These are phyloP conservation scores for Globisporangium cederbergense DNA, from an alignment of 352 stramenopile species.

Conservation along the genomic window DNA sequence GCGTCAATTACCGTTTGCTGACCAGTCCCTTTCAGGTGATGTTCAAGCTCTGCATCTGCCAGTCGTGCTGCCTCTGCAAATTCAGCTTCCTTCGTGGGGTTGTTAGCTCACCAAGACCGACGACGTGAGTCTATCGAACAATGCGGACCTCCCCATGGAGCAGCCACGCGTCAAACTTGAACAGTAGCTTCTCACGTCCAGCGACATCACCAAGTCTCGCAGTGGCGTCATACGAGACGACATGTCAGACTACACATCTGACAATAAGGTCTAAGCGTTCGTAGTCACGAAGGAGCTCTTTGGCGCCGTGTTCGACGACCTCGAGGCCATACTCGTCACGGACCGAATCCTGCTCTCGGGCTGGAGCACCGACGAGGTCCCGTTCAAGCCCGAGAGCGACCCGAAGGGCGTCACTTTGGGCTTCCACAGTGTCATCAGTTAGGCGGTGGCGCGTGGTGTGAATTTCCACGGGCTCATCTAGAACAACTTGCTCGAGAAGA, in stretches of 20 bases:
- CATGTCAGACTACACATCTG: conserved; percentile 35
- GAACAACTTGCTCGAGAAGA: conserved; percentile 54
- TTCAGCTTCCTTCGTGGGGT: conserved; percentile 17
- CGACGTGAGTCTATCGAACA: conserved; percentile 20
- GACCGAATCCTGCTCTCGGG: conserved; percentile 44
- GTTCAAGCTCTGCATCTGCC: conserved; percentile 31
- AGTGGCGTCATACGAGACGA: conserved; percentile 33
- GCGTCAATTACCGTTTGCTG: conserved; percentile 13
- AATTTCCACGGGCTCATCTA: conserved; percentile 57
- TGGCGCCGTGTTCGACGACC: conserved; percentile 39
- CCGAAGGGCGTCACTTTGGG: conserved; percentile 24
- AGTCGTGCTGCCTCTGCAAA: conserved; percentile 35
- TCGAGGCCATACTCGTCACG: conserved; percentile 28
- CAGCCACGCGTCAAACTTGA: conserved; percentile 39
- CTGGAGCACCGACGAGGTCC: conserved; percentile 59
- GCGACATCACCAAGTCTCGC: conserved; percentile 46
- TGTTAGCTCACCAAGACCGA: conserved; percentile 26
- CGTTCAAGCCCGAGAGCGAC: conserved; percentile 38
- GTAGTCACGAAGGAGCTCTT: conserved; percentile 45
- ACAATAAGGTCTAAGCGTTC: conserved; percentile 46
- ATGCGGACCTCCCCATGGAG: conserved; percentile 16
- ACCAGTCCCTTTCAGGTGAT: conserved; percentile 17
- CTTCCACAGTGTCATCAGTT: conserved; percentile 32
- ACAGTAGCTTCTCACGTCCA: conserved; percentile 65
- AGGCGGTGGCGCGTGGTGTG: conserved; percentile 30